These are phyloP conservation scores for Dictyophora rubrovolvata DNA, from an alignment of 768 basidiomycete genomes.

Conservation along the genomic window DNA sequence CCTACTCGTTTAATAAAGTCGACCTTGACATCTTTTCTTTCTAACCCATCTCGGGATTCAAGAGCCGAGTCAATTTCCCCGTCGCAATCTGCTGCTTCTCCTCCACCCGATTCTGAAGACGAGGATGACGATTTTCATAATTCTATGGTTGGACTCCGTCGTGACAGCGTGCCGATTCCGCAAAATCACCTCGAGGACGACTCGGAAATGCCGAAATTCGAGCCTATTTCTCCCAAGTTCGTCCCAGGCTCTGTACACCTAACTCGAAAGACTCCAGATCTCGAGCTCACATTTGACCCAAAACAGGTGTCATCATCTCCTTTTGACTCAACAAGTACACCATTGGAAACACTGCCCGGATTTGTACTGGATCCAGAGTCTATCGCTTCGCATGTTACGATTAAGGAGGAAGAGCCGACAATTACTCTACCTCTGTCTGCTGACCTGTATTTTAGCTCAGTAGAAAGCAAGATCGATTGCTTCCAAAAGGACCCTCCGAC, in stretches of 20 bases:
- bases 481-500: neutral
- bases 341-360: conserved; percentile 5
- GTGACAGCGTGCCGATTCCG: neutral
- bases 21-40: neutral
- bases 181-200: neutral
- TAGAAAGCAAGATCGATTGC: neutral
- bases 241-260: neutral
- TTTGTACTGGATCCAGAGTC: neutral
- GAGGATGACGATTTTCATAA: conserved; percentile 23
- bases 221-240: neutral
- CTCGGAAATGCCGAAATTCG: neutral
- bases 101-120: conserved; percentile 8
- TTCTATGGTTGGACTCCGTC: conserved; percentile 10
- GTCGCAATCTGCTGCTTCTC: conserved; percentile 23
- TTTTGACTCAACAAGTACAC: neutral
- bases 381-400: neutral
- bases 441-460: neutral
- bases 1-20: neutral
- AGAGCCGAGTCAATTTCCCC: conserved; percentile 18
- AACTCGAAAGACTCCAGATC: neutral
- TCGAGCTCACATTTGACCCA: neutral
- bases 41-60: conserved; percentile 1
- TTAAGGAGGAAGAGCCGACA: conserved; percentile 5
- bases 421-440: neutral
- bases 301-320: neutral